phyloP scores from a whole-genome alignment of 179 eudicot genomes.

The Sideroxylon spinosum region DNA sequence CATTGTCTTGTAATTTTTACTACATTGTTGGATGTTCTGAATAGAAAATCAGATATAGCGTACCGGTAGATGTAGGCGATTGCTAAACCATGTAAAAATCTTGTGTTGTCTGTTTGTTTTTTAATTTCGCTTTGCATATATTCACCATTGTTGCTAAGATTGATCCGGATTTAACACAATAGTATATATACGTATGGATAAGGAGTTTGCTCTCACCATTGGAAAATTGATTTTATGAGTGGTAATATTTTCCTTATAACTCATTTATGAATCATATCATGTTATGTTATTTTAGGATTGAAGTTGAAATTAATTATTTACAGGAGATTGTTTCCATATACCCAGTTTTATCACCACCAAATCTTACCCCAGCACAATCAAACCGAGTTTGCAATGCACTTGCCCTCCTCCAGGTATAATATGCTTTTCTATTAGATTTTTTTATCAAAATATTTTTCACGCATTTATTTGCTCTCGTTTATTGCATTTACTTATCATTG shows the following conservation, averaged over 20 bases:
- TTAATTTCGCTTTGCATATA: too few relatives aligned
- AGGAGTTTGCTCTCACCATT: too few relatives aligned
- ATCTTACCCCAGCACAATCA: constrained; percentile 71
- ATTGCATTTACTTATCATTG: neutral
- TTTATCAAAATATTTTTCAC: neutral
- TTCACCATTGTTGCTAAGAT: too few relatives aligned
- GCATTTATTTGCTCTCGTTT: neutral
- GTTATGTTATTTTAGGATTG: neutral
- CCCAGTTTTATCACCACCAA: constrained; percentile 89
- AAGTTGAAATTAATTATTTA: constrained; percentile 18
- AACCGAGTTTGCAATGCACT: constrained; percentile 96
- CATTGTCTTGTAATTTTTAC: too few relatives aligned
- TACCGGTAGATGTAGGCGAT: too few relatives aligned
- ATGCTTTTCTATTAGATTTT: neutral
- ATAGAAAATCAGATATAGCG: too few relatives aligned
- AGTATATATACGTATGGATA: too few relatives aligned
- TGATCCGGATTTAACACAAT: too few relatives aligned
- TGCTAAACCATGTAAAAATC: too few relatives aligned
- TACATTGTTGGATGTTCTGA: too few relatives aligned
- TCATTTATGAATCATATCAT: neutral
- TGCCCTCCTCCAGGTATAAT: constrained; percentile 81
- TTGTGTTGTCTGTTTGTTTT: too few relatives aligned
- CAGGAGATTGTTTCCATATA: constrained; percentile 91
- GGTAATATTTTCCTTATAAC: neutral
- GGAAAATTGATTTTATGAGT: too few relatives aligned